Evolutionary conservation across 1,284 basidiomycete genomes (phyloP).

Genomic region (Chiua sp.): DNA sequence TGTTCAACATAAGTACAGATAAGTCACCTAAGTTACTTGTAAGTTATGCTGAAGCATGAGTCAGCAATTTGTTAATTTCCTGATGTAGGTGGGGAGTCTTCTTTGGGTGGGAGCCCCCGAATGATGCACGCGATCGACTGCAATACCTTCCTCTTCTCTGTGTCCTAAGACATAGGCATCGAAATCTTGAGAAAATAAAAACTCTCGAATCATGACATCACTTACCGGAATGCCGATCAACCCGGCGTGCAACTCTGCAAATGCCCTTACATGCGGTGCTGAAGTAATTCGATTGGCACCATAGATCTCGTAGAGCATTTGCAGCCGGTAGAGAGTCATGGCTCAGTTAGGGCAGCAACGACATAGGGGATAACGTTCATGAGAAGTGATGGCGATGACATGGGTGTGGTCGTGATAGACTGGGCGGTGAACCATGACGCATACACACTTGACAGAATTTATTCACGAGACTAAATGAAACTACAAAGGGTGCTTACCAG

Average conservation of each 20-base stretch:
- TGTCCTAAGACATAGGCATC: constrained; percentile 55
- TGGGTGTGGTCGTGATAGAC: constrained; percentile 43
- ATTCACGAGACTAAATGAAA: not conserved
- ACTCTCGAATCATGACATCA: constrained; percentile 11
- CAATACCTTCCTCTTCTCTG: constrained; percentile 87
- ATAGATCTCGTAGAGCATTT: constrained; percentile 81
- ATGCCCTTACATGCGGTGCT: constrained; percentile 82
- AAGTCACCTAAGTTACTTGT: too few relatives aligned
- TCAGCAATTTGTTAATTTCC: too few relatives aligned
- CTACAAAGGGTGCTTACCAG: constrained; percentile 58
- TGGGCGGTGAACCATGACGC: constrained; percentile 83
- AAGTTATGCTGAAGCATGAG: too few relatives aligned
- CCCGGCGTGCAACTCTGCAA: constrained; percentile 81
- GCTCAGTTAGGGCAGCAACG: constrained; percentile 70
- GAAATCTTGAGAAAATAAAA: not conserved
- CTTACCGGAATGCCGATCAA: constrained; percentile 77
- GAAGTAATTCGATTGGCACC: constrained; percentile 84
- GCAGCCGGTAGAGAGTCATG: constrained; percentile 74
- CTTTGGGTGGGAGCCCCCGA: constrained; percentile 78
- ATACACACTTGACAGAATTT: constrained; percentile 61
- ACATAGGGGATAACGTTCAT: constrained; percentile 61
- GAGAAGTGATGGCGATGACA: constrained; percentile 38
- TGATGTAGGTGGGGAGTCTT: constrained; percentile 77
- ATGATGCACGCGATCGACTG: constrained; percentile 92
- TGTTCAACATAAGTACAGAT: too few relatives aligned